Evolutionary conservation across 768 basidiomycete species (phyloP).

Genomic region (Termitomyces sp.): DNA sequence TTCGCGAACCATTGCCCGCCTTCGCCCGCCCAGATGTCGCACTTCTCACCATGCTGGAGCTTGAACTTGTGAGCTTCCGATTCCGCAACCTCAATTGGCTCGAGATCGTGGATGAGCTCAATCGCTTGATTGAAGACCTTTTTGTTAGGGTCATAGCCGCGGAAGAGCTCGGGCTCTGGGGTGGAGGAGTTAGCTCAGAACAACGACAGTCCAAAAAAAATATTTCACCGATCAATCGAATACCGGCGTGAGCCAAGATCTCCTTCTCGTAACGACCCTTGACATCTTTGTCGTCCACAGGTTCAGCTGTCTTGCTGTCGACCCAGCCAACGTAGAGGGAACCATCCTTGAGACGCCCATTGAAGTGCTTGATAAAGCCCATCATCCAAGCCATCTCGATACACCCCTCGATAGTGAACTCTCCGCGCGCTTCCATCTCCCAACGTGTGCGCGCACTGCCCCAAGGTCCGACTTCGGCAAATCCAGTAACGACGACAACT

Average conservation of each 20-base stretch:
- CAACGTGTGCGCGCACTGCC: conserved; percentile 96
- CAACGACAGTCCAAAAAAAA: background rate
- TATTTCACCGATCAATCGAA: conserved; percentile 84
- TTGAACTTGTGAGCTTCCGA: conserved; percentile 95
- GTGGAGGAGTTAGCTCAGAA: background rate
- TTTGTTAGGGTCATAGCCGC: conserved; percentile 96
- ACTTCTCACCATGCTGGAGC: conserved; percentile 93
- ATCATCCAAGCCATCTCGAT: conserved; percentile 99
- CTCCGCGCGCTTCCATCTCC: conserved; percentile 99
- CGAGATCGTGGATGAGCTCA: conserved; percentile 94
- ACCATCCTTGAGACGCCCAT: conserved; percentile 92
- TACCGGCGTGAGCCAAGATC: conserved; percentile 86
- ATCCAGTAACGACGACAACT: conserved; percentile 94
- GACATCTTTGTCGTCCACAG: conserved; percentile 98
- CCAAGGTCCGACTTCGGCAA: conserved; percentile 98
- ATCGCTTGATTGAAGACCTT: conserved; percentile 98
- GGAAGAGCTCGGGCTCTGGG: conserved; percentile 95
- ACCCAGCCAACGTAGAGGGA: conserved; percentile 98
- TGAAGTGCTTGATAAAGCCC: conserved; percentile 98
- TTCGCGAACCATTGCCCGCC: conserved; percentile 98
- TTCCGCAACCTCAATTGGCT: conserved; percentile 90
- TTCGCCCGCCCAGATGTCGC: conserved; percentile 90
- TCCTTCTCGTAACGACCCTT: conserved; percentile 93
- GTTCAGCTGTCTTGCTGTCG: conserved; percentile 88
- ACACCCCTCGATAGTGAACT: conserved; percentile 95